Evolutionary conservation across 208 protist species (phyloP), one percentile per base, ranked within the genome.

Genomic region (Acanthamoeba rhysodes): DNA sequence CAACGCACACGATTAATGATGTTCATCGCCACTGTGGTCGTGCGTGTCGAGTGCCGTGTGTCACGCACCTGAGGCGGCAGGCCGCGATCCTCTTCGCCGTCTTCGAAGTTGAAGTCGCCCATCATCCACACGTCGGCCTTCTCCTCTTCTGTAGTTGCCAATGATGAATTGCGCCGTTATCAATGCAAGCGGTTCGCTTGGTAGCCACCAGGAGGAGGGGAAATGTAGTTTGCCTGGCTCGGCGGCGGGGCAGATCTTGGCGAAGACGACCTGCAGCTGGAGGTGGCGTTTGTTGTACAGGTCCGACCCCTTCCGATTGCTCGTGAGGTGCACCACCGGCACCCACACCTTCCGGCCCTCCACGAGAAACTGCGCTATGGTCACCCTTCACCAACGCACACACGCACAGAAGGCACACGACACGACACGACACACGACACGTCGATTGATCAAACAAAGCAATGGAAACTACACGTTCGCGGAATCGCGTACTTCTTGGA

Each of bases 41-140:
- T 57, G 0, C 4, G 24, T 14, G 8, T 10, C 12, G n/a, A 1
- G 29, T 29, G n/a, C 66, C 9, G 66, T 29, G 12, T n/a, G 22
- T 14, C 24, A 74, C 22, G 29, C 29, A 74, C 66, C 66, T 74
- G 70, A 7, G 32, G 14, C 2, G 70, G 80, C 29, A 88, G 22
- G n/a, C 41, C 53, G 10, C 53, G 6, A 32, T 88, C 53, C 29
- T 88, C 80, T 37, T 88, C 80, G 22, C 80, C 80, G 50, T 88
- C 80, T 32, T 64, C 80, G 59, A 88, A 88, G 80, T 88, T 88
- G 80, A 88, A 88, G 50, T 88, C 80, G 9, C 80, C 80, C 80
- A 88, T 66, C n/a, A 88, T n/a, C 80, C 80, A 64, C 34, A 66
- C 34, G 48, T 88, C 53, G 10, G 20, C 6, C 29, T 16, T 62